Conservation (phyloP, 805 yeast species). For the Torulaspora quercuum region DNA sequence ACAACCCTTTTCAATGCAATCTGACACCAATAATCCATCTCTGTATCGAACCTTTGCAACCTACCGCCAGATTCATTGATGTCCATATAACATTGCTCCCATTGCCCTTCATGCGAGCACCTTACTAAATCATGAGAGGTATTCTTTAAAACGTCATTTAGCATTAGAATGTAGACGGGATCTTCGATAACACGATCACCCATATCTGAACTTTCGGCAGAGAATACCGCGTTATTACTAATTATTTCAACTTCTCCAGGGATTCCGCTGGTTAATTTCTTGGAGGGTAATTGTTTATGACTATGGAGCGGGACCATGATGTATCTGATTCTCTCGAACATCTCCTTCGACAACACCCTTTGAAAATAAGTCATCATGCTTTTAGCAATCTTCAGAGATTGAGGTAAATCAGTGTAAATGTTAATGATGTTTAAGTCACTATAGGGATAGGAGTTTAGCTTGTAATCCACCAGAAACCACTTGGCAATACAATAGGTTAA, state of each 20-base stretch:
- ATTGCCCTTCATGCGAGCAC: slow-evolving; percentile 9
- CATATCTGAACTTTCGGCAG: slow-evolving; percentile 11
- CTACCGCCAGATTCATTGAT: slow-evolving; percentile 10
- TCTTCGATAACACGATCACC: slow-evolving; percentile 23
- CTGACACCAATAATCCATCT: slow-evolving; percentile 29
- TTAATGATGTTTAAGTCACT: slow-evolving; percentile 49
- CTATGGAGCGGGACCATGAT: slow-evolving; percentile 32
- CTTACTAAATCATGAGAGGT: slow-evolving; percentile 30
- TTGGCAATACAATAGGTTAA: slow-evolving; percentile 53
- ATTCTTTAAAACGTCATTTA: slow-evolving; percentile 30
- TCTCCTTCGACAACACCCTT: slow-evolving; percentile 17
- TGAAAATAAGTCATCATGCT: slow-evolving; percentile 24
- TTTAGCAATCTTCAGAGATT: slow-evolving; percentile 20
- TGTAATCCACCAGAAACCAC: slow-evolving; percentile 68
- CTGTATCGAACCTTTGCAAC: slow-evolving; percentile 13
- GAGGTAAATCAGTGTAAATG: slow-evolving; percentile 30
- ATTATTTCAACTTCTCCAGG: slow-evolving; percentile 24
- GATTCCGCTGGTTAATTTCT: slow-evolving; percentile 11
- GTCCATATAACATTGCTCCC: slow-evolving; percentile 32
- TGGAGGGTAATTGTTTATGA: slow-evolving; percentile 6
- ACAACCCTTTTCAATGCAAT: slow-evolving; percentile 16
- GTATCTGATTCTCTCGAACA: slow-evolving; percentile 27
- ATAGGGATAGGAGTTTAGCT: slow-evolving; percentile 63
- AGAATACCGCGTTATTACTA: slow-evolving; percentile 18
- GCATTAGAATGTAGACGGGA: slow-evolving; percentile 30